Evolutionary conservation across 2,329 filamentous ascomycete species (phyloP), one percentile per base, ranked within the genome.

Genomic region (Ophiostoma tasmaniense): DNA sequence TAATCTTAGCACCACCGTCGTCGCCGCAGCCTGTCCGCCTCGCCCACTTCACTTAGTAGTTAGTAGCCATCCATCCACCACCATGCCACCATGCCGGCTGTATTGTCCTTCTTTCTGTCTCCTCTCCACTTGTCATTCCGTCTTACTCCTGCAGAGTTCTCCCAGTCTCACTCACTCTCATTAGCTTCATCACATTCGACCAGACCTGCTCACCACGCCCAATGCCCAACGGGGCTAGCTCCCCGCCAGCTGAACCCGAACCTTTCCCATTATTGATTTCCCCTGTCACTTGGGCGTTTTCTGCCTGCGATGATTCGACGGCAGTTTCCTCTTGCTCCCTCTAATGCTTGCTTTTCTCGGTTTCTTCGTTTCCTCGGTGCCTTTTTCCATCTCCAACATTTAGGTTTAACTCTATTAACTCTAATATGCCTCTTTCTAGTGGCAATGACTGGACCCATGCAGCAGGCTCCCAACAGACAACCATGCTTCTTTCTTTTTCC

Each of bases 351-450:
- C n/a, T 55, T 13, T 55, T 20, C 42, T 45, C 42, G 17, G 17
- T 7, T n/a, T 45, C 17, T 5, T 45, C 42, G 42, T 45, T 45
- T 45, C 8, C 42, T 45, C 42, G 42, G 22, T 55, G 10, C 22
- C n/a, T 25, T 55, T 55, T 55, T 55, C 50, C 50, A 25, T 55
- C 22, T 55, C 4, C 17, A 55, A 22, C 50, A 22, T 55, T 55
- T 55, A 55, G n/a, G 11, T 55, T 55, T 55, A 55, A 55, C 50
- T 55, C 50, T 55, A 55, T 55, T 55, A 55, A 55, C 50, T 55
- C 50, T 55, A 55, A n/a, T 22, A 55, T 55, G 50, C 10, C n/a
- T 55, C n/a, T 55, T 22, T 28, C 42, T 45, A 39, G 37, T 45
- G 39, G 42, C 42, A 45, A n/a, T 5, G n/a, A 22, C 50, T 33